phyloP scores from a whole-genome alignment of 2,329 filamentous ascomycete genomes.

The Akanthomyces uredinophilus region DNA sequence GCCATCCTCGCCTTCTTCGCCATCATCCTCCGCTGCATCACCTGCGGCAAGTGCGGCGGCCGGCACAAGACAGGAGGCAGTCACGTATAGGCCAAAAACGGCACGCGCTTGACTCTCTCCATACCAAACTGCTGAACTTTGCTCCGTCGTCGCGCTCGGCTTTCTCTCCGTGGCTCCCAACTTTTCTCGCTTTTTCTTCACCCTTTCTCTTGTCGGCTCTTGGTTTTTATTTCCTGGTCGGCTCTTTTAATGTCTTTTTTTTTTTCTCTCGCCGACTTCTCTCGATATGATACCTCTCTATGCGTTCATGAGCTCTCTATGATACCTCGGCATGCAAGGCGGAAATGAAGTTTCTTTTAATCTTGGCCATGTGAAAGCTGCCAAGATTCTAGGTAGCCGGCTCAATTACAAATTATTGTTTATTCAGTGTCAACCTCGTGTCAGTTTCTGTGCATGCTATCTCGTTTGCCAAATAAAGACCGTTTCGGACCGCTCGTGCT shows the following conservation, averaged over 20 bases:
- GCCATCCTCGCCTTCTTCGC: slow-evolving; percentile 61
- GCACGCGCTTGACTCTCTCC: background rate
- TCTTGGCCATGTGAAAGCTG: background rate
- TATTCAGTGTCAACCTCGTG: no score
- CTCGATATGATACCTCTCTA: background rate
- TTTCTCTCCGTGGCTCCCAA: no score
- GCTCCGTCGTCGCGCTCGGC: no score
- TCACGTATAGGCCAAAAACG: slow-evolving; percentile 1
- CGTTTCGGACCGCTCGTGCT: no score
- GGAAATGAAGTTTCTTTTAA: background rate
- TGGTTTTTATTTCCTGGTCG: background rate
- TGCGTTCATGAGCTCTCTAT: background rate
- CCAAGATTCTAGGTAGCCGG: background rate
- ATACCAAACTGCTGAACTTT: background rate
- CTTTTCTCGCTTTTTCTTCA: no score
- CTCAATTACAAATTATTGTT: background rate
- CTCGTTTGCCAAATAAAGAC: no score
- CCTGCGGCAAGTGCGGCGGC: slow-evolving; percentile 38
- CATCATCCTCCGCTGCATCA: slow-evolving; percentile 63
- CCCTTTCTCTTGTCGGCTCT: no score
- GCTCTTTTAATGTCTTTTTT: background rate
- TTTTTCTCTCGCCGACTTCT: background rate
- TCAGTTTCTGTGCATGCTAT: no score
- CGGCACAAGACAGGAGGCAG: slow-evolving; percentile 25
- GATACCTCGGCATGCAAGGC: slow-evolving; percentile 2